These are phyloP conservation scores for Alternaria sp. DNA, from an alignment of 2,329 filamentous ascomycete species.

Conservation along the genomic window DNA sequence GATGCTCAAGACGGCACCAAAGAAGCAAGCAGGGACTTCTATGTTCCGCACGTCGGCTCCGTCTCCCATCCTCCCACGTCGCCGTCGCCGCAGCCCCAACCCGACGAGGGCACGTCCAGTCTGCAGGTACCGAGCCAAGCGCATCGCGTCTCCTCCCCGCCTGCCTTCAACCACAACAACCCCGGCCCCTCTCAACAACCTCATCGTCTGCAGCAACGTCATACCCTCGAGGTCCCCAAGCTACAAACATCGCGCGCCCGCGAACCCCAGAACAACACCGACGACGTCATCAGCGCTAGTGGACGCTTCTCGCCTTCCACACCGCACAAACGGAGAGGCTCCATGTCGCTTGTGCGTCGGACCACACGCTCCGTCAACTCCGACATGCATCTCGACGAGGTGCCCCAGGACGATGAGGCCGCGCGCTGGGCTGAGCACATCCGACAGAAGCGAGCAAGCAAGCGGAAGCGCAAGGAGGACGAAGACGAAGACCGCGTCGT, in stretches of 20 bases:
- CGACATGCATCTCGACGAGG: conserved; percentile 82
- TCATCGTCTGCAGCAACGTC: conserved; percentile 74
- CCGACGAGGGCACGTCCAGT: conserved; percentile 35
- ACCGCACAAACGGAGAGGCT: conserved; percentile 72
- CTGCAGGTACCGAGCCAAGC: conserved; percentile 47
- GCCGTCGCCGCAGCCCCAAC: conserved; percentile 19
- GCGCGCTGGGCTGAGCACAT: conserved; percentile 92
- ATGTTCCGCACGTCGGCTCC: conserved; percentile 25
- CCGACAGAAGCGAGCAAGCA: conserved; percentile 87
- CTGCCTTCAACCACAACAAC: conserved; percentile 59
- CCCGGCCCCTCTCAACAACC: conserved; percentile 60
- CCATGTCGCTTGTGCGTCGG: conserved; percentile 80
- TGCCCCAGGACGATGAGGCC: conserved; percentile 87
- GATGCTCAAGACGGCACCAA: conserved; percentile 30
- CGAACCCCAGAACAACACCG: conserved; percentile 63
- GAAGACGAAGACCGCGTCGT: conserved; percentile 90
- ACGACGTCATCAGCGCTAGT: conserved; percentile 71
- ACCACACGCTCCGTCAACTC: conserved; percentile 86
- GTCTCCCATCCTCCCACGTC: conserved; percentile 17
- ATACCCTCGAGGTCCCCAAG: conserved; percentile 88
- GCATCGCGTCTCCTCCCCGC: conserved; percentile 68
- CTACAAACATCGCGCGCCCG: conserved; percentile 66
- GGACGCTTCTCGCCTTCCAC: conserved; percentile 82
- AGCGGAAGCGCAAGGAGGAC: conserved; percentile 81
- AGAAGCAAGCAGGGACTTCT: conserved; percentile 41